Evolutionary conservation across 768 basidiomycete genomes (phyloP), one percentile per base, ranked within the genome.

Genomic region (Ephemerocybe angulata): DNA sequence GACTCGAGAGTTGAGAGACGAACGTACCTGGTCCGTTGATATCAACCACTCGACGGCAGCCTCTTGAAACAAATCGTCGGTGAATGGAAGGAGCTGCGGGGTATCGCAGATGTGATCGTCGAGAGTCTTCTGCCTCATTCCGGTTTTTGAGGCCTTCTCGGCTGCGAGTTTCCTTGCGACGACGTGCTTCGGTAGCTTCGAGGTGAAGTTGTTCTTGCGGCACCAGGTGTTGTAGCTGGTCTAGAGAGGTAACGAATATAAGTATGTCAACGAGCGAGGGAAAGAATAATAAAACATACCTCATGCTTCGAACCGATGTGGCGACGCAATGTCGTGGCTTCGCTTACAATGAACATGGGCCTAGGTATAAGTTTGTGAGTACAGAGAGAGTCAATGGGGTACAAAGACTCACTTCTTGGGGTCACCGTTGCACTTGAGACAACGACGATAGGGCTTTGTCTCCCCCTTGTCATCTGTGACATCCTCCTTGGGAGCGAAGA

Each of bases 21-120:
- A 43, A 38, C 54, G 46, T 54, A 74, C 73, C 67, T 76, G 74
- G 58, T 76, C 66, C 10, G 71, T 75, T 21, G 62, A 60, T 21
- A 72, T 58, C 7, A 76, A 59, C 73, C 75, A 76, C 53, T 74
- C 60, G 22, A 71, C 59, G 3, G 71, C 70, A 1, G 67, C 67
- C 27, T 65, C 37, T 5, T 49, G 33, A 52, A 73, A 74, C 2
- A 61, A 28, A 13, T 55, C 38, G 38, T 74, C 62, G 0, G 67
- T 55, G 56, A 74, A 75, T 1, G 60, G 62, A 21, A 72, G 50
- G 5, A 65, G 50, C 15, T 44, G 28, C 28, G 8, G 10, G 17
- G 10, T 8, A 35, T 8, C 10, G 10, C 17, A 17, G 33, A 35
- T 35, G 17, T 35, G 33, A 17, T 8, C 10, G 17, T 35, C 33